These are phyloP conservation scores for Neofusicoccum sp. DNA, from an alignment of 2,329 filamentous ascomycete species.

Conservation along the genomic window DNA sequence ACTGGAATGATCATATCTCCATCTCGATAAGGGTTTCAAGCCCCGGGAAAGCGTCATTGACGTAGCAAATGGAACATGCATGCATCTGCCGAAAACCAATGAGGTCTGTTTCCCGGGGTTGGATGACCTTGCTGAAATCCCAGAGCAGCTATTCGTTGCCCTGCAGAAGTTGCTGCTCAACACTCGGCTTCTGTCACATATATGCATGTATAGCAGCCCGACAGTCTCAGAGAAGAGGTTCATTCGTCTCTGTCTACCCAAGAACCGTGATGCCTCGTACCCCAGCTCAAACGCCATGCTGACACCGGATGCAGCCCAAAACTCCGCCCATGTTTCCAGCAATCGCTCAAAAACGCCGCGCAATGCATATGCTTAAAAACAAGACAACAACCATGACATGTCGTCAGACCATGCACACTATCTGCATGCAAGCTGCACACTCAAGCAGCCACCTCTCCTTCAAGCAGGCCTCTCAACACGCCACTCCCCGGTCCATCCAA, in stretches of 20 bases:
- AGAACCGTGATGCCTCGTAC: neutral
- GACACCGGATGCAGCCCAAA: neutral
- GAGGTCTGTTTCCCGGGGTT: neutral
- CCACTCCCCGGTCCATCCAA: slow-evolving; percentile 51
- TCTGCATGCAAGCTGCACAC: neutral
- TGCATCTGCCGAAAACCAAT: neutral
- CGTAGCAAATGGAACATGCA: too few relatives aligned
- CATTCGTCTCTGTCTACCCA: slow-evolving; percentile 1
- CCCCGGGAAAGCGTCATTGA: too few relatives aligned
- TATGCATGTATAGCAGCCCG: neutral
- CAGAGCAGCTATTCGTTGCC: neutral
- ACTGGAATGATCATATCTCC: too few relatives aligned
- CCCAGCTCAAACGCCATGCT: neutral
- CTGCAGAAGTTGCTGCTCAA: neutral
- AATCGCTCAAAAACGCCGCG: neutral
- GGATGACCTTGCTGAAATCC: neutral
- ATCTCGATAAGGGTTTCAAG: too few relatives aligned
- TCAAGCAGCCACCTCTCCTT: slow-evolving; percentile 11
- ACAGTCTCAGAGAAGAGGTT: neutral
- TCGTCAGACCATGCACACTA: neutral
- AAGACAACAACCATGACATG: neutral
- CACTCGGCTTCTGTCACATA: neutral
- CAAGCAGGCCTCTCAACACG: slow-evolving; percentile 38
- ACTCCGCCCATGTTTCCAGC: neutral
- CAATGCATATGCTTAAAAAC: slow-evolving; percentile 2